These are phyloP conservation scores for Boletus subcaerulescens DNA, from an alignment of 768 basidiomycete species.

Conservation along the genomic window DNA sequence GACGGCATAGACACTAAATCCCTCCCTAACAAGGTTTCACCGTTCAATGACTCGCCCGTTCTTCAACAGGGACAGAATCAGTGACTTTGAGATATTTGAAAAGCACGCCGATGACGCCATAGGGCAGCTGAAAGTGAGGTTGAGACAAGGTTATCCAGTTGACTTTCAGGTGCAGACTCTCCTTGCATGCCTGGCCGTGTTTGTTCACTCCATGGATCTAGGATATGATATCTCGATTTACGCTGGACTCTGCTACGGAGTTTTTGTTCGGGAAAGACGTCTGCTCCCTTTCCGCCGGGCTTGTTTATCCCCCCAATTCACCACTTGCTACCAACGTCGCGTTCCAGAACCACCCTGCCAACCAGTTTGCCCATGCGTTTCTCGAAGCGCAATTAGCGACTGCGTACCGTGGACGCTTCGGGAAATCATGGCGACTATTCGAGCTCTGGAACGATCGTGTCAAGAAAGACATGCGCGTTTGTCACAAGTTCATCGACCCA, in stretches of 20 bases:
- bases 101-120: constrained; percentile 49
- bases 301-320: constrained; percentile 44
- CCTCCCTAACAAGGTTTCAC: constrained; percentile 43
- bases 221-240: constrained; percentile 56
- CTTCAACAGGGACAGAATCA: constrained; percentile 53
- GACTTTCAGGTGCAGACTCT: constrained; percentile 48
- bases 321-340: constrained; percentile 5
- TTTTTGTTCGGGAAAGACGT: constrained; percentile 55
- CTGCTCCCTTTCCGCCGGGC: constrained; percentile 43
- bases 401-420: constrained; percentile 38
- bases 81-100: constrained; percentile 54
- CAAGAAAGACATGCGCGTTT: constrained; percentile 41
- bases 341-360: constrained; percentile 33
- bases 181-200: background rate
- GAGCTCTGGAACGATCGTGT: constrained; percentile 54
- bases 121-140: constrained; percentile 40
- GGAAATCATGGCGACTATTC: constrained; percentile 46
- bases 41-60: constrained; percentile 60
- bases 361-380: constrained; percentile 49
- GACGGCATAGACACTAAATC: background rate
- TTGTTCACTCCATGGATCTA: constrained; percentile 16
- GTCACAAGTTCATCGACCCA: constrained; percentile 52
- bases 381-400: constrained; percentile 43
- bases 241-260: constrained; percentile 56
- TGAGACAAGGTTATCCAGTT: constrained; percentile 46